Evolutionary conservation across 1,139 yeast genomes (phyloP).

Genomic region (Diutina rugosa): DNA sequence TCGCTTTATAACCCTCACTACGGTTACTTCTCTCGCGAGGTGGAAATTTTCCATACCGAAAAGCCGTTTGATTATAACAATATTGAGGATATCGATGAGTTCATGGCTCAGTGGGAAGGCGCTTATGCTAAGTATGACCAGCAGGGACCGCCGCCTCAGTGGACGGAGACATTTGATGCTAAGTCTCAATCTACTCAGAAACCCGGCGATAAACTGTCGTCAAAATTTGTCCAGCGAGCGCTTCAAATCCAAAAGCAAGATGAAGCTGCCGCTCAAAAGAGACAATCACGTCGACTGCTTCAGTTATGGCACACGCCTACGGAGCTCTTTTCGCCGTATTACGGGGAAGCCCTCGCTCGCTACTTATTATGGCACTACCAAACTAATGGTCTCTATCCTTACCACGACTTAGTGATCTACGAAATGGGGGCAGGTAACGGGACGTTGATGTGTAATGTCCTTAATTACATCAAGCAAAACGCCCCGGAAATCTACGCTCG

Average conservation of each 20-base stretch:
- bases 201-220: not conserved
- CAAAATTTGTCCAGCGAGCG: slow-evolving; percentile 20
- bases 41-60: slow-evolving; percentile 59
- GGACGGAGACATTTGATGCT: not conserved
- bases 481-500: slow-evolving; percentile 64
- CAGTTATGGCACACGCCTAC: slow-evolving; percentile 92
- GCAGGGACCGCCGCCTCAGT: slow-evolving; percentile 5
- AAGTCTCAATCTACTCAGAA: not conserved
- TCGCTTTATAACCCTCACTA: slow-evolving; percentile 70
- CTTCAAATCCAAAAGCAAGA: slow-evolving; percentile 19
- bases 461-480: slow-evolving; percentile 46
- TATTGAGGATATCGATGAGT: slow-evolving; percentile 54
- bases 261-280: slow-evolving; percentile 4
- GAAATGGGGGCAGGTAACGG: slow-evolving; percentile 93
- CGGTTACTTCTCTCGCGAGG: slow-evolving; percentile 73
- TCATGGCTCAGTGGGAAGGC: slow-evolving; percentile 53
- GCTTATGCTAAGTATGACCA: slow-evolving; percentile 51
- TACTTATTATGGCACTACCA: slow-evolving; percentile 61
- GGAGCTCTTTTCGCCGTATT: slow-evolving; percentile 69
- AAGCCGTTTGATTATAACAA: slow-evolving; percentile 48
- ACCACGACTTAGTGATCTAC: slow-evolving; percentile 55
- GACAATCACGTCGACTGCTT: slow-evolving; percentile 20
- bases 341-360: slow-evolving; percentile 76
- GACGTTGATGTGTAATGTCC: slow-evolving; percentile 68
- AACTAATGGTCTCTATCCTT: slow-evolving; percentile 45